Evolutionary conservation across 2,329 filamentous ascomycete species (phyloP).

Genomic region (Dactylonectria estremocensis): DNA sequence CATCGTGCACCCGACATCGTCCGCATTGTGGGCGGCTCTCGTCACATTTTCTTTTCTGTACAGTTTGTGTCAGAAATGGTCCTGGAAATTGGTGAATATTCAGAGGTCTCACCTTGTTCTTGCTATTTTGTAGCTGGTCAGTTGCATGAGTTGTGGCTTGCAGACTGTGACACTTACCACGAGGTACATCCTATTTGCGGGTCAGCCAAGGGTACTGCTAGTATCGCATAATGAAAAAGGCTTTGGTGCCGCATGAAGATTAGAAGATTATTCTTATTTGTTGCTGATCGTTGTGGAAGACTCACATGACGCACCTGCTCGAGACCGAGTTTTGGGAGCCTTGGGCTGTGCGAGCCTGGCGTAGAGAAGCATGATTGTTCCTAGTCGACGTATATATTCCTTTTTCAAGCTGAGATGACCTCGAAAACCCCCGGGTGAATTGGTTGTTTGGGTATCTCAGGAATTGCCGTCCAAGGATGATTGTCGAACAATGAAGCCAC

Average conservation of each 20-base stretch:
- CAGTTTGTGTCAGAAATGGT: background rate
- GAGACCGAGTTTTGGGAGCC: background rate
- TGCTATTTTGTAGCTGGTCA: background rate
- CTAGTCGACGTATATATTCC: too few species aligned
- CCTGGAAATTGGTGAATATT: background rate
- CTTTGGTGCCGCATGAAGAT: background rate
- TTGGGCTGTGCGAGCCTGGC: background rate
- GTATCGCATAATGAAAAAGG: background rate
- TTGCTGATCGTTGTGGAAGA: background rate
- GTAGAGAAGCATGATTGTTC: background rate
- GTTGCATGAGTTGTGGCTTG: background rate
- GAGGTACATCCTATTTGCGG: background rate
- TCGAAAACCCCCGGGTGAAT: too few species aligned
- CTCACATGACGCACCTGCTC: background rate
- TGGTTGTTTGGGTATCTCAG: too few species aligned
- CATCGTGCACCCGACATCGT: background rate
- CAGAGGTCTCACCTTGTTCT: background rate
- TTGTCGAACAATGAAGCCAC: too few species aligned
- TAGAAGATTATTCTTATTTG: background rate
- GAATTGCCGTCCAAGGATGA: too few species aligned
- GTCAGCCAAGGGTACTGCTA: background rate
- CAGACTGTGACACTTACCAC: background rate
- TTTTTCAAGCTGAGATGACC: too few species aligned
- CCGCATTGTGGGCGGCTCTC: background rate
- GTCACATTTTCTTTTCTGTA: background rate